Conservation (phyloP, 805 yeast species). For the Wickerhamomyces chambardii region DNA sequence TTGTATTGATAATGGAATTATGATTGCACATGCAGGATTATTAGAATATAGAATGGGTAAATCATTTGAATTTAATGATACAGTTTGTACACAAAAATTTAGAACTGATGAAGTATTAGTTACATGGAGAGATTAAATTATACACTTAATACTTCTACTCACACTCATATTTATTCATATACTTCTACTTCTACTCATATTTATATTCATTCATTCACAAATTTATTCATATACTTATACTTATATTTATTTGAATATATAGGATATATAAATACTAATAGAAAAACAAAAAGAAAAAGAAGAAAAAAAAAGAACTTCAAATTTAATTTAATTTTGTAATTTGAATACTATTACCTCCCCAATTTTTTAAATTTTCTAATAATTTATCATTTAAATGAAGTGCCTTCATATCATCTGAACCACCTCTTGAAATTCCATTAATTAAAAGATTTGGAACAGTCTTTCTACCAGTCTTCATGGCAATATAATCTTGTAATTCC, state of each 20-base stretch:
- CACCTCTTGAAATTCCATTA: conserved; percentile 74
- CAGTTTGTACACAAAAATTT: conserved; percentile 89
- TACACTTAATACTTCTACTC: too few relatives aligned
- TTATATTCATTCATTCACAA: too few relatives aligned
- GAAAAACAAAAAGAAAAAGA: background rate
- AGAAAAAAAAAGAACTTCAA: conserved; percentile 30
- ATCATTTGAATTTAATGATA: conserved; percentile 43
- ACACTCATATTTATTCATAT: too few relatives aligned
- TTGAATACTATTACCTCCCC: conserved; percentile 50
- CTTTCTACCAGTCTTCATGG: conserved; percentile 57
- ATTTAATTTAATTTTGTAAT: conserved; percentile 46
- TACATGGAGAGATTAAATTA: conserved; percentile 64
- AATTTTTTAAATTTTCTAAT: conserved; percentile 38
- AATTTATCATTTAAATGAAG: conserved; percentile 53
- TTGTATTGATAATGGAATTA: conserved; percentile 96
- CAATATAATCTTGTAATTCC: conserved; percentile 67
- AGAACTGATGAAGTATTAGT: conserved; percentile 92
- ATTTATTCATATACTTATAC: too few relatives aligned
- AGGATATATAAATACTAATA: too few relatives aligned
- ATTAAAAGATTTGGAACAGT: conserved; percentile 91
- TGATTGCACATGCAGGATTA: conserved; percentile 98
- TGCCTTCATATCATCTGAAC: conserved; percentile 69
- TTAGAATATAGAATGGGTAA: conserved; percentile 79
- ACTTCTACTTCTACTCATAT: too few relatives aligned
- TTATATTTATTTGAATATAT: too few relatives aligned